Conservation (phyloP, 1,284 basidiomycete genomes). For the Melampsora larici-populina region DNA sequence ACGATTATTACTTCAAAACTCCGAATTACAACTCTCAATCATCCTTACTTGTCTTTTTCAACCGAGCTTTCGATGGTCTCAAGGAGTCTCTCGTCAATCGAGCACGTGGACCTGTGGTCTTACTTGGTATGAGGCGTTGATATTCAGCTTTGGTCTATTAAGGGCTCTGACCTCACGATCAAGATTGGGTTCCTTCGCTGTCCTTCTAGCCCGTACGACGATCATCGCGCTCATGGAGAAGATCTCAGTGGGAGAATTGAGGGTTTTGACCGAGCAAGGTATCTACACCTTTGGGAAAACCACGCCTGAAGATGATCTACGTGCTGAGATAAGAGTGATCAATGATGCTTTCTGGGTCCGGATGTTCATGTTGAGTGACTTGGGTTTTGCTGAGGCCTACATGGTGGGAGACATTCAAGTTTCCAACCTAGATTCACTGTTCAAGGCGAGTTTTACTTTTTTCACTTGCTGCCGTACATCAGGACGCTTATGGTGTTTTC, state of each 20-base stretch:
- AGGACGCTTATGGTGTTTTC: constrained; percentile 22
- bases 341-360: constrained; percentile 77
- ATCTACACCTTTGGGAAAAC: constrained; percentile 59
- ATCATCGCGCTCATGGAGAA: constrained; percentile 56
- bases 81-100: constrained; percentile 42
- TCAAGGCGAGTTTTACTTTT: constrained; percentile 63
- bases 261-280: constrained; percentile 51
- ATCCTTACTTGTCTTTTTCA: constrained; percentile 28
- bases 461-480: background rate
- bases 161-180: background rate
- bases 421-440: constrained; percentile 68
- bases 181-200: background rate
- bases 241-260: constrained; percentile 59
- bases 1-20: constrained; percentile 37
- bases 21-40: constrained; percentile 35
- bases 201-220: constrained; percentile 35
- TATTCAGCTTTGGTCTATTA: too few relatives aligned
- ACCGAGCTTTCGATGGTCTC: constrained; percentile 27
- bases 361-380: constrained; percentile 64
- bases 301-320: constrained; percentile 44
- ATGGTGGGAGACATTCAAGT: constrained; percentile 75
- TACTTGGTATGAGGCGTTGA: constrained; percentile 16
- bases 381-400: constrained; percentile 82
- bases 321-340: constrained; percentile 64
- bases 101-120: constrained; percentile 43